Evolutionary conservation across 192 early-diverging fungal species (phyloP).

Genomic region (Backusella macrospora): DNA sequence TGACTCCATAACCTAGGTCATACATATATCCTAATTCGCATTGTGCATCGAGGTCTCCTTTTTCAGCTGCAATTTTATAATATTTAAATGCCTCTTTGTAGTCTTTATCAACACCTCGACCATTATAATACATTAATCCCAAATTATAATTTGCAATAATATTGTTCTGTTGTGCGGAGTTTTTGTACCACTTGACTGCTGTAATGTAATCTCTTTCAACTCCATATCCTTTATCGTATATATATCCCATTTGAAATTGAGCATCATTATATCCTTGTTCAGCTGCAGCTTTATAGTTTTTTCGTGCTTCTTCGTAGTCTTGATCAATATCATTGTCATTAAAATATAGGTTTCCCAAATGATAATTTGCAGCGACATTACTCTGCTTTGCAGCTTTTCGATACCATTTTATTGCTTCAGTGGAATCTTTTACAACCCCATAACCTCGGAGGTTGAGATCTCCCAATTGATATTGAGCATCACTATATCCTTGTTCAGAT

Average conservation of each 20-base stretch:
- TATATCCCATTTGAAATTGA: too few relatives aligned
- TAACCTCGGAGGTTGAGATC: slow-evolving; percentile 2
- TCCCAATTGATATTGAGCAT: slow-evolving; percentile 17
- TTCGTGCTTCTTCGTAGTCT: background rate
- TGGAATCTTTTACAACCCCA: background rate
- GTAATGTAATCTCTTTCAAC: too few relatives aligned
- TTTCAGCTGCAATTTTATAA: background rate
- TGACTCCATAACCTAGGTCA: background rate
- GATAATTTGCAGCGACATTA: background rate
- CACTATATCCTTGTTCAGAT: slow-evolving; percentile 25
- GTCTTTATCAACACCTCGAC: background rate
- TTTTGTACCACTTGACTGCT: too few relatives aligned
- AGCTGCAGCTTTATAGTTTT: background rate
- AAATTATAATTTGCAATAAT: slow-evolving; percentile 6
- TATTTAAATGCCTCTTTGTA: background rate
- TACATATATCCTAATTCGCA: background rate
- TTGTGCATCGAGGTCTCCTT: background rate
- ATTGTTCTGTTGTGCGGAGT: background rate
- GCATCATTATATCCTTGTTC: too few relatives aligned
- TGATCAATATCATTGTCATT: background rate
- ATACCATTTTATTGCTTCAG: background rate
- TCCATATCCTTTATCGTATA: too few relatives aligned
- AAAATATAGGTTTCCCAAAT: background rate
- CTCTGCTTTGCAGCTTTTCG: background rate
- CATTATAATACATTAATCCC: background rate